Percentiles rank a stretch among this genome's conserved stretches.
Conservation (phyloP, 768 basidiomycete genomes). For the Tulasnella sp. region DNA sequence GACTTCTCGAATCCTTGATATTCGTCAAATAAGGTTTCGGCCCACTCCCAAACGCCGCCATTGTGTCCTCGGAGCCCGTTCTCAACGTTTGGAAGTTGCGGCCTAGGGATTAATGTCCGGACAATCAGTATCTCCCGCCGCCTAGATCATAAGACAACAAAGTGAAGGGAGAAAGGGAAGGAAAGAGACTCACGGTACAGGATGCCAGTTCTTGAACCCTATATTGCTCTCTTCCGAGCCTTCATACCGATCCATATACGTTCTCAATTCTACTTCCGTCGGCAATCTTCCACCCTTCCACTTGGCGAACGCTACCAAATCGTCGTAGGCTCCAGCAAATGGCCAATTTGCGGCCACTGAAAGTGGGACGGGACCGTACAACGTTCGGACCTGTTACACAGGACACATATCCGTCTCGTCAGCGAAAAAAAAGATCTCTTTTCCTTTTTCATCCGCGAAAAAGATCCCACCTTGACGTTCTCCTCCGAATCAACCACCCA, state of each 20-base stretch:
- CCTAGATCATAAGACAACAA: no score
- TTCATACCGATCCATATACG: slow-evolving; percentile 66
- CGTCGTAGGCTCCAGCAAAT: slow-evolving; percentile 65
- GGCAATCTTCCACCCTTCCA: slow-evolving; percentile 91
- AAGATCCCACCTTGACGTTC: slow-evolving; percentile 46
- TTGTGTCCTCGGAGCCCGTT: slow-evolving; percentile 56
- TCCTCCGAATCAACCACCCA: slow-evolving; percentile 55
- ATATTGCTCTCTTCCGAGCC: slow-evolving; percentile 75
- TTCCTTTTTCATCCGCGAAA: no score
- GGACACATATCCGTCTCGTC: no score
- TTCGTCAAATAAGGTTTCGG: slow-evolving; percentile 64
- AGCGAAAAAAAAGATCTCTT: no score
- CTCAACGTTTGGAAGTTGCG: slow-evolving; percentile 34
- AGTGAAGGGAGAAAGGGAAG: background rate
- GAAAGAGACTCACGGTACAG: slow-evolving; percentile 61
- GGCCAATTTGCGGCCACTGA: slow-evolving; percentile 80
- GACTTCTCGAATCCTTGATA: slow-evolving; percentile 72
- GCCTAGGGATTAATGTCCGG: slow-evolving; percentile 3
- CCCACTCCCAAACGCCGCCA: slow-evolving; percentile 99
- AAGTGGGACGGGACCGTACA: slow-evolving; percentile 79
- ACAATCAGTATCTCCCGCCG: background rate
- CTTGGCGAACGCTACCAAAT: slow-evolving; percentile 69
- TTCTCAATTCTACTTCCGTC: slow-evolving; percentile 75
- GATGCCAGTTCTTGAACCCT: slow-evolving; percentile 92
- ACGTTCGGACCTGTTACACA: slow-evolving; percentile 71